A percentile compares a stretch with the other conserved stretches of the same genome.
phyloP scores from a whole-genome alignment of 805 yeast genomes.

The Lipomyces spencermartinsiae region DNA sequence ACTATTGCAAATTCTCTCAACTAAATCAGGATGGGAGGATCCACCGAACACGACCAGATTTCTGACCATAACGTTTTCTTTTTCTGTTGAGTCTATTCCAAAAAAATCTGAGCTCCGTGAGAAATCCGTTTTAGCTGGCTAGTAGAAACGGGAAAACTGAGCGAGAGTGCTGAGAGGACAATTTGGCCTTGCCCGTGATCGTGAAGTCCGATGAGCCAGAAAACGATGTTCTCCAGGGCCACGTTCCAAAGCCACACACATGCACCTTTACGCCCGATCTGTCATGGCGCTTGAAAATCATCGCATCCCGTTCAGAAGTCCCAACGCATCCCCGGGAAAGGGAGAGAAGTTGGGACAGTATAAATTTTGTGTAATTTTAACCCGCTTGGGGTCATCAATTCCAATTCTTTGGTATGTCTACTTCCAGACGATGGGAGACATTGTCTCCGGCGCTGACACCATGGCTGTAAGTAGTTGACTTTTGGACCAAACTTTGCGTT shows the following conservation, averaged over 20 bases:
- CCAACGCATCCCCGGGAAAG: neutral
- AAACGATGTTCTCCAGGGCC: neutral
- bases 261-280: neutral
- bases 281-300: neutral
- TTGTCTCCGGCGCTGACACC: slow-evolving; percentile 61
- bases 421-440: slow-evolving; percentile 67
- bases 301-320: neutral
- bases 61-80: slow-evolving; percentile 56
- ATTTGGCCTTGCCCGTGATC: no score
- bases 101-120: neutral
- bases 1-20: slow-evolving; percentile 74
- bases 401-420: neutral
- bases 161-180: neutral
- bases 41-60: slow-evolving; percentile 91
- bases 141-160: neutral
- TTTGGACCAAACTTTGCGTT: neutral
- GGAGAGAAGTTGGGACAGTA: neutral
- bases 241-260: neutral
- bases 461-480: slow-evolving; percentile 57
- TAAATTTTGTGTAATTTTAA: neutral
- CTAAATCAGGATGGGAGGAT: slow-evolving; percentile 81
- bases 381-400: neutral
- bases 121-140: neutral
- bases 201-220: no score
- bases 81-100: neutral